Evolutionary conservation across 2,329 filamentous ascomycete species (phyloP).

Genomic region (Ceratocystis eucalypticola): DNA sequence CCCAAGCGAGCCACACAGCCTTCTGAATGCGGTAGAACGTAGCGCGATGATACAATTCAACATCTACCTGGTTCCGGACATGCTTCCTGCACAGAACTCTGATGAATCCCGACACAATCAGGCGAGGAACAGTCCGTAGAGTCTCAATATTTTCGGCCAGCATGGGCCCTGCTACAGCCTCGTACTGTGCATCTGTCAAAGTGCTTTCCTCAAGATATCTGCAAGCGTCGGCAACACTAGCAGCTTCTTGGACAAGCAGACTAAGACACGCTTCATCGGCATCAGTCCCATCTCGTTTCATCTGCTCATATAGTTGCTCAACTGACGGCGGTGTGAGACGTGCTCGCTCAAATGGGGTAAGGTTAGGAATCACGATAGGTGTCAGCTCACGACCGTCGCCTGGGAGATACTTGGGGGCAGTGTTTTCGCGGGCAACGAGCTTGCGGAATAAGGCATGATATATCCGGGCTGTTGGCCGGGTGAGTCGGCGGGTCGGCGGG

Average conservation of each 20-base stretch:
- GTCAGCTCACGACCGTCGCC: conserved; percentile 22
- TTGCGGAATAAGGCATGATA: conserved; percentile 50
- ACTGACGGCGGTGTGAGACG: conserved; percentile 47
- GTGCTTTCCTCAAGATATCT: conserved; percentile 10
- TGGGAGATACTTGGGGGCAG: conserved; percentile 19
- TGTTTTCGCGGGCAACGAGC: conserved; percentile 30
- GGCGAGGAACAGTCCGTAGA: conserved; percentile 14
- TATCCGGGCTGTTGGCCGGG: conserved; percentile 31
- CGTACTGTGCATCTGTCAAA: conserved; percentile 9
- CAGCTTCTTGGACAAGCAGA: conserved; percentile 42
- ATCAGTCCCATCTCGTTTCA: conserved; percentile 37
- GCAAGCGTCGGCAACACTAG: conserved; percentile 21
- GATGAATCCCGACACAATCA: conserved; percentile 19
- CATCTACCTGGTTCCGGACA: conserved; percentile 8
- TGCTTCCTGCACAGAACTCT: conserved; percentile 18
- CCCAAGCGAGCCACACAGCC: conserved; percentile 15
- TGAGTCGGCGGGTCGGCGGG: conserved; percentile 26
- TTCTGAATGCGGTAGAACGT: conserved; percentile 18
- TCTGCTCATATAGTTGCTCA: conserved; percentile 44
- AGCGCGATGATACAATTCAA: conserved; percentile 10
- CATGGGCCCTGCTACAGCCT: conserved; percentile 19
- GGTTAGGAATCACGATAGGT: conserved; percentile 31
- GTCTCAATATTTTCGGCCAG: not conserved
- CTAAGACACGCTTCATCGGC: conserved; percentile 39
- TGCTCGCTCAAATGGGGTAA: conserved; percentile 51